These are phyloP conservation scores for Silene vulgaris DNA, from an alignment of 179 eudicot species.

Conservation along the genomic window DNA sequence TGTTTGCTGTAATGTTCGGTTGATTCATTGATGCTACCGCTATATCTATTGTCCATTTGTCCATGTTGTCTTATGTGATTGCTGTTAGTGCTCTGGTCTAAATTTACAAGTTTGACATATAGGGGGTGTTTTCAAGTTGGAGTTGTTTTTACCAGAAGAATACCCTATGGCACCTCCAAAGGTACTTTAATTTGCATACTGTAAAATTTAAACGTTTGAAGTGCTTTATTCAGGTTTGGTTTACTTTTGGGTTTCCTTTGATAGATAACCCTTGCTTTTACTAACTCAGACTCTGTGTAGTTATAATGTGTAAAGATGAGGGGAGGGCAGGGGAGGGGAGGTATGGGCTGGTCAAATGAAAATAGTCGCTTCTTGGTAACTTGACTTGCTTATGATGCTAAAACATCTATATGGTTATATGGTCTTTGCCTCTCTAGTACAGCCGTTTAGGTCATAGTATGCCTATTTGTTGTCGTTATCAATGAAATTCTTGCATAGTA, in stretches of 20 bases:
- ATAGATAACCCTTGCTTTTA: not conserved
- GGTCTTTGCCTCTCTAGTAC: not conserved
- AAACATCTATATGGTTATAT: not conserved
- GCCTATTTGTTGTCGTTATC: not conserved
- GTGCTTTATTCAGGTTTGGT: not conserved
- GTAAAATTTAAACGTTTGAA: not conserved
- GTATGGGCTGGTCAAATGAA: not conserved
- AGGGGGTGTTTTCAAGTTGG: slow-evolving; percentile 98
- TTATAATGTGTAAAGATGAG: too few relatives aligned
- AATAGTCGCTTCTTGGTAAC: not conserved
- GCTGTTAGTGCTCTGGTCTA: not conserved
- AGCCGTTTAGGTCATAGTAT: not conserved
- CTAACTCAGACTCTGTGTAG: not conserved
- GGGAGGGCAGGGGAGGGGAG: too few relatives aligned
- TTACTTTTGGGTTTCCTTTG: not conserved
- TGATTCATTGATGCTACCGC: not conserved
- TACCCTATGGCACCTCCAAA: slow-evolving; percentile 99
- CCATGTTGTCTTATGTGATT: not conserved
- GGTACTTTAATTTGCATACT: slow-evolving; percentile 34
- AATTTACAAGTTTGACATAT: slow-evolving; percentile 16
- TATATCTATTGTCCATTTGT: not conserved
- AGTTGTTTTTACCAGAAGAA: slow-evolving; percentile 92
- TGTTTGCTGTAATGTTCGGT: slow-evolving; percentile 9
- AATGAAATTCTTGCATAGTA: not conserved
- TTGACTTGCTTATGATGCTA: slow-evolving; percentile 12